Conservation (phyloP, 2,329 filamentous ascomycete genomes). For the Botrytis fabae region DNA sequence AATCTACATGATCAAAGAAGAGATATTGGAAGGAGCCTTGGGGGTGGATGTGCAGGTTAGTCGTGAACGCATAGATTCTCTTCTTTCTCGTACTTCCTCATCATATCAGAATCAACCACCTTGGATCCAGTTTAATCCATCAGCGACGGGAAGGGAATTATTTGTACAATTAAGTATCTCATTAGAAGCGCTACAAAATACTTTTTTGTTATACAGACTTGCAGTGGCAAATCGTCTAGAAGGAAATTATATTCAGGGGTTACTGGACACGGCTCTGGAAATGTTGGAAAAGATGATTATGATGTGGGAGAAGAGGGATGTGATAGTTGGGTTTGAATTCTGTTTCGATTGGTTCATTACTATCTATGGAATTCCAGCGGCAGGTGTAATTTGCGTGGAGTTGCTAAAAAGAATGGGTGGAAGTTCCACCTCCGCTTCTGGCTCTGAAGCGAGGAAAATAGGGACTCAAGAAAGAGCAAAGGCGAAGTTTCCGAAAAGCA, state of each 20-base stretch:
- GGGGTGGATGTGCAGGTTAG: conserved; percentile 31
- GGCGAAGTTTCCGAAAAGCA: conserved; percentile 34
- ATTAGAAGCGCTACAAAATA: conserved; percentile 35
- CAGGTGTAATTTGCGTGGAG: conserved; percentile 38
- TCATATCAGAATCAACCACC: neutral
- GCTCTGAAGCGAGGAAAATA: neutral
- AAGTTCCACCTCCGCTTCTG: neutral
- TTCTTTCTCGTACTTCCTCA: conserved; percentile 4
- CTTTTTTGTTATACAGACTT: conserved; percentile 33
- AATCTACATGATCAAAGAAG: conserved; percentile 32
- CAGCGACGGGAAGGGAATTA: neutral
- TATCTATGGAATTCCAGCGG: conserved; percentile 36
- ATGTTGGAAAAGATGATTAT: conserved; percentile 36
- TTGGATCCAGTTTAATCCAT: neutral
- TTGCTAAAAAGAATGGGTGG: conserved; percentile 33
- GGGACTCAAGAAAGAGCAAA: neutral
- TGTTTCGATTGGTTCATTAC: conserved; percentile 38
- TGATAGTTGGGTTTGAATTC: conserved; percentile 30
- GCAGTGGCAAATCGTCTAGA: conserved; percentile 32
- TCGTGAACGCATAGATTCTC: conserved; percentile 23
- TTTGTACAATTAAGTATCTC: neutral
- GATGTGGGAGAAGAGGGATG: conserved; percentile 38
- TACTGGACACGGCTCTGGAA: conserved; percentile 37
- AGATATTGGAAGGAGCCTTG: conserved; percentile 37
- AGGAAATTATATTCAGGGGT: conserved; percentile 29